These are phyloP conservation scores for Lactarius sanguifluus DNA, from an alignment of 768 basidiomycete species.

Conservation along the genomic window DNA sequence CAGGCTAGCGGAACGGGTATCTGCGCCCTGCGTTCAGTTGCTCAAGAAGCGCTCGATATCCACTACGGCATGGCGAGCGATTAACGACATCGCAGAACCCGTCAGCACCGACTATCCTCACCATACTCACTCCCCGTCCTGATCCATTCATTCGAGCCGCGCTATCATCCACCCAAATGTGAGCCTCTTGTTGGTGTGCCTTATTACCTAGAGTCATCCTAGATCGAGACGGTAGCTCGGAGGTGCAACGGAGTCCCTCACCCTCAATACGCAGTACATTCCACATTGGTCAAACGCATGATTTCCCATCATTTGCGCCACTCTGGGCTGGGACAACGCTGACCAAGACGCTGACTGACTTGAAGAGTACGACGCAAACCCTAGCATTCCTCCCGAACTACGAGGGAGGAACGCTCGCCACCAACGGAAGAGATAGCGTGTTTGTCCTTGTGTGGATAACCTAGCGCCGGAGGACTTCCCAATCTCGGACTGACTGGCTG, in stretches of 20 bases:
- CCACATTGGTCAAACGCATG: neutral
- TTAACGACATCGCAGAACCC: neutral
- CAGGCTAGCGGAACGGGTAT: neutral
- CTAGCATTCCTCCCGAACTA: neutral
- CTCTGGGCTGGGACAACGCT: neutral
- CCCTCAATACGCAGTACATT: slow-evolving; percentile 40
- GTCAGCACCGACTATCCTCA: neutral
- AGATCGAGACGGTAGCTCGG: slow-evolving; percentile 39
- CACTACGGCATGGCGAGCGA: neutral
- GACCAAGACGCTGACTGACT: neutral
- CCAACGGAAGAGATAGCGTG: too few relatives aligned
- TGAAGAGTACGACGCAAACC: neutral
- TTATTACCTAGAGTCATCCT: neutral
- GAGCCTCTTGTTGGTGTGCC: neutral
- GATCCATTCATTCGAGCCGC: slow-evolving; percentile 14
- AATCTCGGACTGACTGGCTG: too few relatives aligned
- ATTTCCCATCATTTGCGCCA: too few relatives aligned
- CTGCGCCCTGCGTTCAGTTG: neutral
- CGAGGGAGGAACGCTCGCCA: too few relatives aligned
- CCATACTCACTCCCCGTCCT: neutral
- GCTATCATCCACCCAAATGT: neutral
- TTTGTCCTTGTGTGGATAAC: too few relatives aligned
- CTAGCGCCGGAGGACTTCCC: too few relatives aligned
- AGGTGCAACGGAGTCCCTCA: slow-evolving; percentile 39
- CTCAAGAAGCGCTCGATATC: too few relatives aligned